A percentile compares a stretch with the other conserved stretches of the same genome.
These are phyloP conservation scores for Epicoccum sorghinum DNA, from an alignment of 2,329 filamentous ascomycete genomes.

Conservation along the genomic window DNA sequence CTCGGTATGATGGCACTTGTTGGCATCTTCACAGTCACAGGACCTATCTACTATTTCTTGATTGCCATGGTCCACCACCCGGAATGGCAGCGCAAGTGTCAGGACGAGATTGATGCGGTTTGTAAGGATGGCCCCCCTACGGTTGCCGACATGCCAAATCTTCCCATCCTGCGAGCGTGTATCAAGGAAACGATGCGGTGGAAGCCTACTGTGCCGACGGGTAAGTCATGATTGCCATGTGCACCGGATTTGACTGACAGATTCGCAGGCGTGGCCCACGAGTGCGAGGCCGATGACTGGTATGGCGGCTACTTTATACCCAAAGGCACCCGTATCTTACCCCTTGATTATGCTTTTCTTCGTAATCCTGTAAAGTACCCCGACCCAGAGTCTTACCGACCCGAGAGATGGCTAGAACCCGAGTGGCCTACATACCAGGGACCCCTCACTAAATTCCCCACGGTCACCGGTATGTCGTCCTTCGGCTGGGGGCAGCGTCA, in stretches of 20 bases:
- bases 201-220: constrained; percentile 55
- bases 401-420: constrained; percentile 68
- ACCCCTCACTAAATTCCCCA: constrained; percentile 67
- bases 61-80: constrained; percentile 47
- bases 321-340: constrained; percentile 52
- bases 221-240: constrained; percentile 25
- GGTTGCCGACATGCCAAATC: constrained; percentile 48
- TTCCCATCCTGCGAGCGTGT: constrained; percentile 54
- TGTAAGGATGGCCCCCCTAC: constrained; percentile 37
- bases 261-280: constrained; percentile 55
- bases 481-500: constrained; percentile 69
- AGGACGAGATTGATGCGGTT: constrained; percentile 41
- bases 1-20: constrained; percentile 49
- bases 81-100: constrained; percentile 44
- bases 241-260: background rate
- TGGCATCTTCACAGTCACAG: constrained; percentile 48
- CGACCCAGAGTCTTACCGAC: constrained; percentile 66
- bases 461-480: constrained; percentile 67
- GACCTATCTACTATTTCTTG: constrained; percentile 48
- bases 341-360: constrained; percentile 45
- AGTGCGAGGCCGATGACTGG: constrained; percentile 58
- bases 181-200: constrained; percentile 55
- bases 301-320: constrained; percentile 57
- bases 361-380: constrained; percentile 64
- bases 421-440: constrained; percentile 69